Percentiles rank a stretch among this genome's conserved stretches.
phyloP scores from a whole-genome alignment of 805 yeast species.

The Ogataea populi-albae region DNA sequence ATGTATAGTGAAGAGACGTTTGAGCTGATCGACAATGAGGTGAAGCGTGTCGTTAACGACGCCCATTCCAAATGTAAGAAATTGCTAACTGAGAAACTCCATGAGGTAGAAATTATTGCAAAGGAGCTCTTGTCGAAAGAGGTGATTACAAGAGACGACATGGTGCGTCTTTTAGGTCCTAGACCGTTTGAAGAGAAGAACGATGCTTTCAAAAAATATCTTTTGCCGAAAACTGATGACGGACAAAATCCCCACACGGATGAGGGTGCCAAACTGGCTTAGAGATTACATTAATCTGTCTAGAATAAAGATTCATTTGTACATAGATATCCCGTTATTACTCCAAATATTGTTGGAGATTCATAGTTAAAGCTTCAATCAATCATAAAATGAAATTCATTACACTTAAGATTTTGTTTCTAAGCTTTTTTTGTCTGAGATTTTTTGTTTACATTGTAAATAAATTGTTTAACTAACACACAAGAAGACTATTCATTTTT shows the following conservation, averaged over 20 bases:
- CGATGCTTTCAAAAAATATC: constrained; percentile 83
- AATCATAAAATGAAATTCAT: too few species aligned
- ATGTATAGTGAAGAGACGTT: constrained; percentile 91
- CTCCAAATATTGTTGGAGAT: too few species aligned
- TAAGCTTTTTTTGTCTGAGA: too few species aligned
- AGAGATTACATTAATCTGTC: constrained; percentile 3
- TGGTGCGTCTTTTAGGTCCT: constrained; percentile 84
- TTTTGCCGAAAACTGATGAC: constrained; percentile 22
- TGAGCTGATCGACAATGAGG: constrained; percentile 75
- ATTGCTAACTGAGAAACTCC: constrained; percentile 67
- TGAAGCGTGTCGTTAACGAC: constrained; percentile 70
- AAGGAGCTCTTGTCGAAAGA: constrained; percentile 83
- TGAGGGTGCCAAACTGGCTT: constrained; percentile 20
- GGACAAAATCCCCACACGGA: constrained; percentile 23
- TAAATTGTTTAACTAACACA: too few species aligned
- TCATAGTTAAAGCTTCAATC: background rate
- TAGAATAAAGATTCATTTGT: constrained; percentile 5
- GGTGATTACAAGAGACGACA: constrained; percentile 89
- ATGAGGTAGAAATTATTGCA: constrained; percentile 81
- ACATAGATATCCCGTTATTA: too few species aligned
- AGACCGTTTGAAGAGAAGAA: constrained; percentile 89
- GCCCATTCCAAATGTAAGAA: constrained; percentile 69
- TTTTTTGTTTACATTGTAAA: too few species aligned
- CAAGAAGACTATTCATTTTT: background rate
- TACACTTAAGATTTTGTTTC: too few species aligned